phyloP scores from a whole-genome alignment of 1,284 basidiomycete genomes.

The Ustilago sp. region DNA sequence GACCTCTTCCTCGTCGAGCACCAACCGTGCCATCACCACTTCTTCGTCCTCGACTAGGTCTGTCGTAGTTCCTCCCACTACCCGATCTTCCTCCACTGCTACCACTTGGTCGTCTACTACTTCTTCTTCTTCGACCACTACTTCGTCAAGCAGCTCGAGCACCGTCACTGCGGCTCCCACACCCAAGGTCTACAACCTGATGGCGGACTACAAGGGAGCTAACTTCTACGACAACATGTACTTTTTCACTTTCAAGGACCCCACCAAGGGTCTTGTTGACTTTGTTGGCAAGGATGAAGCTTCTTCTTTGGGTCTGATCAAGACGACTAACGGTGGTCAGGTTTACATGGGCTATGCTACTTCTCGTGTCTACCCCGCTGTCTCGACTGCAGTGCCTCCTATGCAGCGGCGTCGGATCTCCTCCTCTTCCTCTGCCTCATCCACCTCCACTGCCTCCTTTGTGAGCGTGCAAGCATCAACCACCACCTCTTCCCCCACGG shows the following conservation, averaged over 20 bases:
- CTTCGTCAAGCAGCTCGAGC: constrained; percentile 21
- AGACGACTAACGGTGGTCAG: constrained; percentile 37
- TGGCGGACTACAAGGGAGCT: constrained; percentile 43
- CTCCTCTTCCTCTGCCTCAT: background rate
- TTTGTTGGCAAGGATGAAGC: constrained; percentile 37
- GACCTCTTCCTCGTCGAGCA: constrained; percentile 15
- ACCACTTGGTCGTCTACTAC: constrained; percentile 3
- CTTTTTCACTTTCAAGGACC: constrained; percentile 58
- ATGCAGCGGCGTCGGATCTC: background rate
- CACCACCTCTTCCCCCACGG: constrained; percentile 6
- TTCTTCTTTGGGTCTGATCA: constrained; percentile 34
- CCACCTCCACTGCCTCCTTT: background rate
- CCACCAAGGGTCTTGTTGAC: constrained; percentile 55
- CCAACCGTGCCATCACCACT: constrained; percentile 17
- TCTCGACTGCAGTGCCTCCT: background rate
- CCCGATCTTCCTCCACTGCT: background rate
- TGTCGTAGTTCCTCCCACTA: constrained; percentile 7
- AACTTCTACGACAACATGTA: constrained; percentile 59
- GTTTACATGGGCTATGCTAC: constrained; percentile 56
- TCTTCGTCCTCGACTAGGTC: background rate
- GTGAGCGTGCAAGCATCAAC: background rate
- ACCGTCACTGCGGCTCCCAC: constrained; percentile 27
- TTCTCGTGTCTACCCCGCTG: constrained; percentile 38
- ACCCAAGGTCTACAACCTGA: constrained; percentile 40
- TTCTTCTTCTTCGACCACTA: constrained; percentile 11